A percentile compares a stretch with the other conserved stretches of the same genome.
Conservation (phyloP, 1,139 yeast genomes). For the Hansenula sp. region DNA sequence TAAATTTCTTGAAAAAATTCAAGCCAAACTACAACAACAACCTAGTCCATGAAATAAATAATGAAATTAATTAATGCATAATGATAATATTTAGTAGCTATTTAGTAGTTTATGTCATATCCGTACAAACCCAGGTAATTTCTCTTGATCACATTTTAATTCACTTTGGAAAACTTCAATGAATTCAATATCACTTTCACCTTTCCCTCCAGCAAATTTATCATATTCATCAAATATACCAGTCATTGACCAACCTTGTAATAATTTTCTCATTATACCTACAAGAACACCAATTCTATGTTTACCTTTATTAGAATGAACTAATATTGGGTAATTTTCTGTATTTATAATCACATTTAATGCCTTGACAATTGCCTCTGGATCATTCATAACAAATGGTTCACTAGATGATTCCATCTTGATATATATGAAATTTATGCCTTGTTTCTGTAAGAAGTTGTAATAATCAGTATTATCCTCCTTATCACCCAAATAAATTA, state of each 20-base stretch:
- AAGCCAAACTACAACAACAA: too few relatives aligned
- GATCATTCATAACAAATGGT: constrained; percentile 59
- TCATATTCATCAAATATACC: constrained; percentile 94
- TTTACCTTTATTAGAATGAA: constrained; percentile 93
- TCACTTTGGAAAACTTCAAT: constrained; percentile 24
- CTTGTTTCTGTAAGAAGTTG: constrained; percentile 54
- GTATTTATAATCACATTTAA: constrained; percentile 60
- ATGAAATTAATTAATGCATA: neutral
- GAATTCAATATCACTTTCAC: constrained; percentile 80
- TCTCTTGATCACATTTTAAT: constrained; percentile 9
- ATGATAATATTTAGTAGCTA: neutral
- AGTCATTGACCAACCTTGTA: constrained; percentile 92
- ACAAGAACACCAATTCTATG: constrained; percentile 91
- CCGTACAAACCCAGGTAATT: constrained; percentile 22
- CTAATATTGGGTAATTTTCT: constrained; percentile 77
- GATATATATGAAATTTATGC: constrained; percentile 56
- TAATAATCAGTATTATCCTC: constrained; percentile 58
- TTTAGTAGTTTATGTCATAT: neutral
- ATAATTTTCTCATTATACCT: constrained; percentile 76
- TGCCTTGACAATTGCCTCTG: constrained; percentile 55
- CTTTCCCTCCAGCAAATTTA: constrained; percentile 89
- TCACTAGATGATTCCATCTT: constrained; percentile 71
- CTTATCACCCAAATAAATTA: constrained; percentile 80
- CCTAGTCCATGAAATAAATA: too few relatives aligned
- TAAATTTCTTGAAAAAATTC: neutral